phyloP scores from a whole-genome alignment of 768 basidiomycete genomes.

The Trametes cingulata region DNA sequence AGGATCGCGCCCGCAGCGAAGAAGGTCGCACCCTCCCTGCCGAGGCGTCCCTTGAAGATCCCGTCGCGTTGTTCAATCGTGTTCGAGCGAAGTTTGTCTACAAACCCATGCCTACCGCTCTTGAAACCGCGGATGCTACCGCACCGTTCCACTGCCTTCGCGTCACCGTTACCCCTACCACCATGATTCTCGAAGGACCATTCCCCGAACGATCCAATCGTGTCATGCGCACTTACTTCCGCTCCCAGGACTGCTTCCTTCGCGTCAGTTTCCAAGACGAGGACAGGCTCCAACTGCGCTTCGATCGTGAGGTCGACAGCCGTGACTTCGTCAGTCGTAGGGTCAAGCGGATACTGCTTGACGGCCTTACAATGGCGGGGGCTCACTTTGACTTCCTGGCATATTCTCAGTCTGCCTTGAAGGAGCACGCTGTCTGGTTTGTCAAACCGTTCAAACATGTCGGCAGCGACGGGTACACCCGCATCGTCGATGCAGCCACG shows the following conservation, averaged over 20 bases:
- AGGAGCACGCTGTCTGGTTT: slow-evolving; percentile 60
- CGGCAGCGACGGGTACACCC: slow-evolving; percentile 3
- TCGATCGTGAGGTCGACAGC: slow-evolving; percentile 58
- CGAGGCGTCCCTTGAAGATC: background rate
- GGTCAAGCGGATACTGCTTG: slow-evolving; percentile 44
- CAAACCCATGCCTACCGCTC: slow-evolving; percentile 10
- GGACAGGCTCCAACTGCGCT: slow-evolving; percentile 50
- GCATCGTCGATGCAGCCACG: slow-evolving; percentile 34
- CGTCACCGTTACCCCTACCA: slow-evolving; percentile 55
- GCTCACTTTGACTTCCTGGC: slow-evolving; percentile 63
- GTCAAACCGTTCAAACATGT: slow-evolving; percentile 52
- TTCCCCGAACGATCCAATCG: slow-evolving; percentile 61
- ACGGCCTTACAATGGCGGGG: slow-evolving; percentile 56
- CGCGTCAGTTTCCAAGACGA: slow-evolving; percentile 68
- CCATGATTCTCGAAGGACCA: slow-evolving; percentile 53
- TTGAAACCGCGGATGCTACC: slow-evolving; percentile 1
- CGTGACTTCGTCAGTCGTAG: slow-evolving; percentile 48
- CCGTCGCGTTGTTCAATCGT: slow-evolving; percentile 17
- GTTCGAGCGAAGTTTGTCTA: slow-evolving; percentile 19
- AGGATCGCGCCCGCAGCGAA: slow-evolving; percentile 2
- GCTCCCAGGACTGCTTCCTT: slow-evolving; percentile 54
- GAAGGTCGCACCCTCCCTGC: background rate
- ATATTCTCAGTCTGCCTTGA: slow-evolving; percentile 75
- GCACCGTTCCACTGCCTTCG: slow-evolving; percentile 49
- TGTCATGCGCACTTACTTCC: slow-evolving; percentile 53